These are phyloP conservation scores for Diaporthe velutina DNA, from an alignment of 2,329 filamentous ascomycete species.

Conservation along the genomic window DNA sequence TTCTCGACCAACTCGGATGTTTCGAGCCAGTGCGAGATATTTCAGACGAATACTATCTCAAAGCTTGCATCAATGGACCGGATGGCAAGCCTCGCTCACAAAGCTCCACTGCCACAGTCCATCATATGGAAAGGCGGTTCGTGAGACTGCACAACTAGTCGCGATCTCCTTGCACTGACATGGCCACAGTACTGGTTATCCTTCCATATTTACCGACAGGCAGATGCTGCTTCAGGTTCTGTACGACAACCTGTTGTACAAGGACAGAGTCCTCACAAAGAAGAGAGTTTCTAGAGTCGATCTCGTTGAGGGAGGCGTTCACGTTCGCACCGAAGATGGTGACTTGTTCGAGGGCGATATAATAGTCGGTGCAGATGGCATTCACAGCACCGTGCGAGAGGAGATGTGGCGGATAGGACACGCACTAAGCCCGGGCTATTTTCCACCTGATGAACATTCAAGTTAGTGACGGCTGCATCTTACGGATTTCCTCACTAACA, in stretches of 20 bases:
- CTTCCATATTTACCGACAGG: constrained; percentile 51
- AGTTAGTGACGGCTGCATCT: constrained; percentile 1
- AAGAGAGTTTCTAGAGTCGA: constrained; percentile 47
- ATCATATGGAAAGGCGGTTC: neutral
- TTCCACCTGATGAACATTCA: neutral
- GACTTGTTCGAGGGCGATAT: constrained; percentile 37
- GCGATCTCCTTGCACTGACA: neutral
- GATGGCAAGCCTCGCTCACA: neutral
- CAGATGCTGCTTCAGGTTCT: constrained; percentile 50
- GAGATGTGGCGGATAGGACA: constrained; percentile 41
- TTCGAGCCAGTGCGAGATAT: constrained; percentile 45
- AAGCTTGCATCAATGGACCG: neutral
- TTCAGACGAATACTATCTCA: neutral
- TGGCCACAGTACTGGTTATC: constrained; percentile 47
- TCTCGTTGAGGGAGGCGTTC: neutral
- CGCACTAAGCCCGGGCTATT: neutral
- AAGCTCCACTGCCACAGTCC: neutral
- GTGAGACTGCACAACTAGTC: neutral
- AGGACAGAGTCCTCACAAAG: constrained; percentile 47
- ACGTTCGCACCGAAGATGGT: constrained; percentile 32
- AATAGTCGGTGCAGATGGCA: constrained; percentile 39
- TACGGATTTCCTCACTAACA: constrained; percentile 33
- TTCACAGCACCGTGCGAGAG: constrained; percentile 34
- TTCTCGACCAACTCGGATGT: constrained; percentile 64
- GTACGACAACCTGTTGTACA: constrained; percentile 51